phyloP scores from a whole-genome alignment of 2,329 filamentous ascomycete species.

The Aspergillus quadrilineatus region DNA sequence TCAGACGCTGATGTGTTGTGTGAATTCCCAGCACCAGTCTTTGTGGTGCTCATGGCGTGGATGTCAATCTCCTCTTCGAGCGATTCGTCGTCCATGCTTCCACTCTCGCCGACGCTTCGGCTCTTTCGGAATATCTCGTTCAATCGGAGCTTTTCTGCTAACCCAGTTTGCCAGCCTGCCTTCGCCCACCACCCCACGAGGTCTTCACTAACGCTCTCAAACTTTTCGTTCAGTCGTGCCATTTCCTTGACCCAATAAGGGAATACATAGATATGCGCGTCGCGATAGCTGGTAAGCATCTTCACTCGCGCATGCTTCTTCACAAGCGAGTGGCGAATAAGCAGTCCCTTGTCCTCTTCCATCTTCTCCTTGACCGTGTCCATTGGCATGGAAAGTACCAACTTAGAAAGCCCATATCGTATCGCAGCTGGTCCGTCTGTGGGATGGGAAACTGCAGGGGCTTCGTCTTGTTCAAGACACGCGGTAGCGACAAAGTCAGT shows the following conservation, averaged over 20 bases:
- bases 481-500: constrained; percentile 86
- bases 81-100: constrained; percentile 40
- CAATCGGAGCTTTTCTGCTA: constrained; percentile 75
- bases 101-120: constrained; percentile 39
- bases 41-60: constrained; percentile 55
- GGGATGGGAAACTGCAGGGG: constrained; percentile 56
- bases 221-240: constrained; percentile 71
- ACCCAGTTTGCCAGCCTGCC: constrained; percentile 80
- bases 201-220: constrained; percentile 89
- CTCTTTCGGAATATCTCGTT: constrained; percentile 60
- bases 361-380: constrained; percentile 83
- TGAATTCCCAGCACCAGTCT: constrained; percentile 29
- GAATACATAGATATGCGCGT: constrained; percentile 93
- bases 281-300: constrained; percentile 79
- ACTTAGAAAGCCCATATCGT: constrained; percentile 66
- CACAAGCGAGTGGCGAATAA: constrained; percentile 73
- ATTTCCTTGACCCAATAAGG: constrained; percentile 89
- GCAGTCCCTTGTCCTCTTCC: constrained; percentile 66
- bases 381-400: constrained; percentile 84
- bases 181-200: constrained; percentile 96
- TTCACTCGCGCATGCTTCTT: constrained; percentile 71
- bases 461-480: constrained; percentile 57
- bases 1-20: constrained; percentile 5
- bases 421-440: constrained; percentile 58
- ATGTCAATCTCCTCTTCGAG: constrained; percentile 57